Evolutionary conservation across 768 basidiomycete genomes (phyloP).

Genomic region (Termitomyces sp.): DNA sequence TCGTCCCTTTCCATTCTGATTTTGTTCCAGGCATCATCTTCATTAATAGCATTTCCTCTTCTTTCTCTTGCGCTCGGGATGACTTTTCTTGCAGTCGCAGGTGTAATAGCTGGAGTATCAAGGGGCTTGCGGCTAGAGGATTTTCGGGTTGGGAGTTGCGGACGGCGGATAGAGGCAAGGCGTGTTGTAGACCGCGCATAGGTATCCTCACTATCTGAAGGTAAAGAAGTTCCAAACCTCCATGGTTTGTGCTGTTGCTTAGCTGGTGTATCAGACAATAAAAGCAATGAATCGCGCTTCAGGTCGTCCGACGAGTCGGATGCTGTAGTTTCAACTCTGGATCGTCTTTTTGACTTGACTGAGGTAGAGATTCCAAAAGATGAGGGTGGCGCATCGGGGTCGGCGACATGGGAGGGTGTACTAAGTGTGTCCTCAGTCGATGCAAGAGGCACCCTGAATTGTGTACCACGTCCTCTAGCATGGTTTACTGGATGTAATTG

Average conservation of each 20-base stretch:
- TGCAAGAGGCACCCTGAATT: constrained; percentile 1
- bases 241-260: constrained; percentile 5
- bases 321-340: constrained; percentile 5
- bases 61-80: constrained; percentile 36
- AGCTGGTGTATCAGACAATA: not conserved
- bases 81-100: constrained; percentile 27
- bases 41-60: constrained; percentile 54
- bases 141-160: constrained; percentile 14
- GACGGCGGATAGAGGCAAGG: constrained; percentile 36
- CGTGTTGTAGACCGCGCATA: constrained; percentile 38
- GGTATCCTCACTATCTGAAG: constrained; percentile 33
- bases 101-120: constrained; percentile 16
- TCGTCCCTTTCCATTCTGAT: constrained; percentile 71
- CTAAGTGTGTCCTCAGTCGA: constrained; percentile 17
- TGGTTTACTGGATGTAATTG: constrained; percentile 3
- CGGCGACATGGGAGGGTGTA: constrained; percentile 13
- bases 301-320: constrained; percentile 7
- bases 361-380: not conserved
- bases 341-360: not conserved
- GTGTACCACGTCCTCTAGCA: constrained; percentile 4
- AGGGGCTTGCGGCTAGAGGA: constrained; percentile 16
- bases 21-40: constrained; percentile 78
- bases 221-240: not conserved
- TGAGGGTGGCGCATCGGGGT: constrained; percentile 5
- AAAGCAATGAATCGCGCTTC: constrained; percentile 11